Conservation (phyloP, 2,329 filamentous ascomycete species). For the Microsporum canis region DNA sequence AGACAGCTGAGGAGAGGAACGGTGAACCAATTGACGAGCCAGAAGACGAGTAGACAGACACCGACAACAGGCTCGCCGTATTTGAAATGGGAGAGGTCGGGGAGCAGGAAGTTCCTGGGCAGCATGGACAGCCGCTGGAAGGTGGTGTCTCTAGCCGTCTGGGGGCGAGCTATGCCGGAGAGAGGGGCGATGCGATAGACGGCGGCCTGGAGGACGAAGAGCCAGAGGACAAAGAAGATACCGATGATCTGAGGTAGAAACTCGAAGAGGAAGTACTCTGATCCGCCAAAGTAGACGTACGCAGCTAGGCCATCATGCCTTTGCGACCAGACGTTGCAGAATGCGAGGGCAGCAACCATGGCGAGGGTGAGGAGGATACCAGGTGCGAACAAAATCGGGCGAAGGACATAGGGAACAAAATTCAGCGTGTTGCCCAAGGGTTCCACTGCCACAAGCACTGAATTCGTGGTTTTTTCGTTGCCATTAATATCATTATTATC, state of each 20-base stretch:
- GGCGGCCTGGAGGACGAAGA: constrained; percentile 61
- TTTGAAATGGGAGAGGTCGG: constrained; percentile 55
- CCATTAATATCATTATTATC: not conserved
- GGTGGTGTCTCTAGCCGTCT: constrained; percentile 41
- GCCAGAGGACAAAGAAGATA: constrained; percentile 60
- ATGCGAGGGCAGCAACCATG: constrained; percentile 61
- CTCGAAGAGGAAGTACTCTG: constrained; percentile 73
- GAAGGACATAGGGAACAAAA: constrained; percentile 61
- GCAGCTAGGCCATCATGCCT: constrained; percentile 52
- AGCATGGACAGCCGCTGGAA: constrained; percentile 51
- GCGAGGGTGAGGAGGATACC: constrained; percentile 52
- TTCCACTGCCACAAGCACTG: constrained; percentile 39
- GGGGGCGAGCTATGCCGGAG: constrained; percentile 50
- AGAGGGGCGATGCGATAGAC: constrained; percentile 71
- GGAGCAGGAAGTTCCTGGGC: constrained; percentile 55
- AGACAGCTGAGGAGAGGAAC: constrained; percentile 69
- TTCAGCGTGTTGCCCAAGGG: constrained; percentile 38
- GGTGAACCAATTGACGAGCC: constrained; percentile 61
- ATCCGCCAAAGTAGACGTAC: constrained; percentile 59
- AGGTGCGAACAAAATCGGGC: constrained; percentile 50
- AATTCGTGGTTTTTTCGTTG: not conserved
- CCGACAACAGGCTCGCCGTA: constrained; percentile 58
- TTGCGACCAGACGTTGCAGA: constrained; percentile 59
- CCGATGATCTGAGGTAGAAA: constrained; percentile 72
- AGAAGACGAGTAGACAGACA: constrained; percentile 56